These are phyloP conservation scores for Nyssa sinensis DNA, from an alignment of 148 eudicot genomes.

Conservation along the genomic window DNA sequence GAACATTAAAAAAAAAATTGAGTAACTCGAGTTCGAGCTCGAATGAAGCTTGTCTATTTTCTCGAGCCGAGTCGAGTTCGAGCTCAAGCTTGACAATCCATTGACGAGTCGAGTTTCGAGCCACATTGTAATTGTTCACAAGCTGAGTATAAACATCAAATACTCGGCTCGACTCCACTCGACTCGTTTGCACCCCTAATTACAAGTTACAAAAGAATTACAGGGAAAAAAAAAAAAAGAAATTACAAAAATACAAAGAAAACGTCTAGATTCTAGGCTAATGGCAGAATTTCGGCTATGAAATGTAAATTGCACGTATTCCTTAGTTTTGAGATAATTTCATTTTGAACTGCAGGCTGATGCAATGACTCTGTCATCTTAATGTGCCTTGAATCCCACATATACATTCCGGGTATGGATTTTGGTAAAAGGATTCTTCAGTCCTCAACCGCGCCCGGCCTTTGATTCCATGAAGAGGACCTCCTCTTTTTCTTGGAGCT, in stretches of 20 bases:
- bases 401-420: constrained; percentile 88
- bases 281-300: neutral
- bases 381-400: constrained; percentile 33
- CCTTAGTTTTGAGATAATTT: neutral
- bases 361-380: neutral
- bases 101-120: too few relatives aligned
- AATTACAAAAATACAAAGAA: neutral
- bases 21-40: too few relatives aligned
- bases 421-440: constrained; percentile 89
- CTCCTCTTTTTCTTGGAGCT: constrained; percentile 70
- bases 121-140: too few relatives aligned
- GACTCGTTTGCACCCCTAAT: too few relatives aligned
- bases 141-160: too few relatives aligned
- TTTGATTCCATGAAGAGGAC: constrained; percentile 70
- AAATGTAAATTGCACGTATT: neutral
- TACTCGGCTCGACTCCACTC: too few relatives aligned
- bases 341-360: too few relatives aligned
- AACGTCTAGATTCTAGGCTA: neutral
- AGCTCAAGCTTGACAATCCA: too few relatives aligned
- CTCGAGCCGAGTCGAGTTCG: too few relatives aligned
- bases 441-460: constrained; percentile 71
- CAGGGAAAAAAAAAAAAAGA: too few relatives aligned
- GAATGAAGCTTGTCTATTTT: too few relatives aligned
- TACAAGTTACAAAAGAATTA: neutral
- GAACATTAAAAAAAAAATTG: too few relatives aligned